These are phyloP conservation scores for Aschersonia sp. DNA, from an alignment of 2,329 filamentous ascomycete genomes.

Conservation along the genomic window DNA sequence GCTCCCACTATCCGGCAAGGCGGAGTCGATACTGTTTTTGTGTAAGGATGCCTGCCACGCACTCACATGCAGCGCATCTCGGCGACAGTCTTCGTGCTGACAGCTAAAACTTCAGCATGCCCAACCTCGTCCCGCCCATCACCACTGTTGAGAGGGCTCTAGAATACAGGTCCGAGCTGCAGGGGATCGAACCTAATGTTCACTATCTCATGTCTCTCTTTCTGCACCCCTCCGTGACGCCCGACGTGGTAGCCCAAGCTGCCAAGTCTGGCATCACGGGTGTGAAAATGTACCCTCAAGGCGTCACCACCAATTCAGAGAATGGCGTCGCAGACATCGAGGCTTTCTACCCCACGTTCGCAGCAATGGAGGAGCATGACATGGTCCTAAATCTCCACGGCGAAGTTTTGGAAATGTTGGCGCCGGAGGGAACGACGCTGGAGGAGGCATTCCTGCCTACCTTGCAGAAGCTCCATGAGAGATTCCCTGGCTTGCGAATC, in stretches of 20 bases:
- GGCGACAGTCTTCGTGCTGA: not conserved
- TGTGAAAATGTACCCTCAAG: slow-evolving; percentile 56
- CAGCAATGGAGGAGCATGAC: slow-evolving; percentile 73
- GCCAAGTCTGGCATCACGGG: slow-evolving; percentile 56
- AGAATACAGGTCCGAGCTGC: slow-evolving; percentile 48
- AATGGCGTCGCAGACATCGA: slow-evolving; percentile 53
- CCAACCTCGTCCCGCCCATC: slow-evolving; percentile 48
- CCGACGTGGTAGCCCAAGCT: slow-evolving; percentile 57
- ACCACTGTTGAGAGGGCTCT: slow-evolving; percentile 44
- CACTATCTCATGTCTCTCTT: slow-evolving; percentile 53
- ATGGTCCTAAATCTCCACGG: slow-evolving; percentile 90
- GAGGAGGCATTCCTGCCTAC: slow-evolving; percentile 62
- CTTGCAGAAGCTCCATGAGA: slow-evolving; percentile 53
- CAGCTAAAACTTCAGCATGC: slow-evolving; percentile 24
- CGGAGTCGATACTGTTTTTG: slow-evolving; percentile 49
- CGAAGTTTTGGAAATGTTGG: slow-evolving; percentile 45
- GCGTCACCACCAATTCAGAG: slow-evolving; percentile 51
- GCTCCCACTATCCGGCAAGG: slow-evolving; percentile 37
- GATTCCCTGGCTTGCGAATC: slow-evolving; percentile 59
- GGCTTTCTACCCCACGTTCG: slow-evolving; percentile 64
- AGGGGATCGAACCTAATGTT: slow-evolving; percentile 44
- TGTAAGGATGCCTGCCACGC: slow-evolving; percentile 9
- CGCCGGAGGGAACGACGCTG: slow-evolving; percentile 30
- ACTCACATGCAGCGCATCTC: not conserved
- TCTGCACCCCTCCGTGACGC: slow-evolving; percentile 47